These are phyloP conservation scores for Mortierella sp. DNA, from an alignment of 371 early-diverging fungal genomes.

Conservation along the genomic window DNA sequence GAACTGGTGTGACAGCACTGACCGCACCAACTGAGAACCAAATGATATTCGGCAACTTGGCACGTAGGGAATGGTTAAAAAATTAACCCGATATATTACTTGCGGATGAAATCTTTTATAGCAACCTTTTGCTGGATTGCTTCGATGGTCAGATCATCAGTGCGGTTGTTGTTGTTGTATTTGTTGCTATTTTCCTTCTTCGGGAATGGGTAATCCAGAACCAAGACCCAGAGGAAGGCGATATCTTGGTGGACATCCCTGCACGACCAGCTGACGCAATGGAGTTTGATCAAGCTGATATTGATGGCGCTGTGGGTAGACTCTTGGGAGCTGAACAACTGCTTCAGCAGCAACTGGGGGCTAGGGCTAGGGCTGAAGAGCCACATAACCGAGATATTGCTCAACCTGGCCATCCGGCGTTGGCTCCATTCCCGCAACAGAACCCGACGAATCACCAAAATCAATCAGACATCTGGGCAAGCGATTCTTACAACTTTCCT, in stretches of 20 bases:
- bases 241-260: slow-evolving; percentile 6
- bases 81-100: not conserved
- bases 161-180: slow-evolving; percentile 78
- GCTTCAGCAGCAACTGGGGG: slow-evolving; percentile 17
- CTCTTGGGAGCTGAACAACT: slow-evolving; percentile 12
- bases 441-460: not conserved
- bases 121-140: slow-evolving; percentile 81
- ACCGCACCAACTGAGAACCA: too few species aligned
- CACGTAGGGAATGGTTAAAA: too few species aligned
- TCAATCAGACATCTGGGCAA: slow-evolving; percentile 3
- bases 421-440: not conserved
- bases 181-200: slow-evolving; percentile 81
- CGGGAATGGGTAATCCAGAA: slow-evolving; percentile 90
- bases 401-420: not conserved
- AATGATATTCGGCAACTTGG: not conserved
- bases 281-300: slow-evolving; percentile 22
- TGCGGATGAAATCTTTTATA: slow-evolving; percentile 32
- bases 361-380: slow-evolving; percentile 7
- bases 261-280: slow-evolving; percentile 15
- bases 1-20: not conserved
- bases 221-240: slow-evolving; percentile 56
- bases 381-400: not conserved
- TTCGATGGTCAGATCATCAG: slow-evolving; percentile 92
- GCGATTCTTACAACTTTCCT: not conserved
- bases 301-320: slow-evolving; percentile 15